Evolutionary conservation across 2,329 filamentous ascomycete genomes (phyloP), one percentile per base, ranked within the genome.

Genomic region (Pseudogymnoascus sp.): DNA sequence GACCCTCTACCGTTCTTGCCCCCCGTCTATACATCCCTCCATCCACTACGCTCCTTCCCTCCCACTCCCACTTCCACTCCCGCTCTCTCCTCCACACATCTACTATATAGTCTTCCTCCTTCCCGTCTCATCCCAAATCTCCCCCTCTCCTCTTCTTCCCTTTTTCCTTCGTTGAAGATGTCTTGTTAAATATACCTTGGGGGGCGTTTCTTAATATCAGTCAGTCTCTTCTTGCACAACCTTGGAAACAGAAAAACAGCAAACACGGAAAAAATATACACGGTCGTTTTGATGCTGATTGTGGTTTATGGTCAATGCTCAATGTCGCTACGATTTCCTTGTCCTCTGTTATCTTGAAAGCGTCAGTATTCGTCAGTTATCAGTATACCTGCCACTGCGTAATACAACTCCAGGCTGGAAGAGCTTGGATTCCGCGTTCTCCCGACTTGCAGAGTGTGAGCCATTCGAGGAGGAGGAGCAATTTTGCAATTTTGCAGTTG

Each of bases 361-460:
- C 42, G 42, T 47, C 42, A 47, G 42, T 47, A 47, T 47, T 47
- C 42, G 42, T 47, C 42, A 47, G 42, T 47, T 47, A 47, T 47
- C 42, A 47, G 42, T 47, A 47, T 47, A 47, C 42, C 42, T 47
- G 42, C 42, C 42, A 47, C 42, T 47, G 42, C 42, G 42, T 47
- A 47, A 47, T 47, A 47, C 38, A 42, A 40, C 11, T 47, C 42
- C 42, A 47, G 42, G 42, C 42, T 47, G 42, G 21, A 47, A 47
- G 19, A 47, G 42, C 42, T 47, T 47, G 42, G 42, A 47, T 47
- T 47, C 42, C 42, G 42, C 42, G 21, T 47, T 47, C 19, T 47
- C 21, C 42, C 42, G 42, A 47, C 19, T 47, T 24, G 42, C 42
- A 47, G 42, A 47, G 42, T 29, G 26, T 29, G 26, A 47, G 42